phyloP scores from a whole-genome alignment of 1,139 yeast genomes.

The Magnusiomyces sp. region DNA sequence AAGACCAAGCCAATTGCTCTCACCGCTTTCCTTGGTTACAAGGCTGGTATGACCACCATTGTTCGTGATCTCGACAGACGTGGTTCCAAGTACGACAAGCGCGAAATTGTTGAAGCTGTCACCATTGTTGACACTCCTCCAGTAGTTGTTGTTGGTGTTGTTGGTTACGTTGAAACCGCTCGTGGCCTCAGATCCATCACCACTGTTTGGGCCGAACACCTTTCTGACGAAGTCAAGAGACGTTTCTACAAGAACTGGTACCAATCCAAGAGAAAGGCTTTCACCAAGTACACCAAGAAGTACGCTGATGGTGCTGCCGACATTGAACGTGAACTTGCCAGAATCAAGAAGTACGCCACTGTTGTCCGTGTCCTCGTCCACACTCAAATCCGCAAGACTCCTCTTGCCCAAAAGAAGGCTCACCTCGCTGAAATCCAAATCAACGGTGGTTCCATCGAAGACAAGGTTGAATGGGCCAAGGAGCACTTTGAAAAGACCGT shows the following conservation, averaged over 20 bases:
- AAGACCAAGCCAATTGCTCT: conserved; percentile 97
- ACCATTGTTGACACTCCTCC: conserved; percentile 99
- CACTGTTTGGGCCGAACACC: conserved; percentile 99
- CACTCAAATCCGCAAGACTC: conserved; percentile 99
- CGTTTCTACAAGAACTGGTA: conserved; percentile 99
- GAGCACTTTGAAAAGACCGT: conserved; percentile 99
- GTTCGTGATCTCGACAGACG: conserved; percentile 99
- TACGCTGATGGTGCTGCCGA: conserved; percentile 88
- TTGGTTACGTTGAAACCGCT: conserved; percentile 99
- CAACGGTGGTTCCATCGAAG: conserved; percentile 98
- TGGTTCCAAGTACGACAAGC: conserved; percentile 99
- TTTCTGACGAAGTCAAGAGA: conserved; percentile 98
- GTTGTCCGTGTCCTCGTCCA: conserved; percentile 99
- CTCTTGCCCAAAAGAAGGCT: conserved; percentile 98
- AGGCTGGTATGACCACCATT: conserved; percentile 99
- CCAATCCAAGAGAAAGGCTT: conserved; percentile 99
- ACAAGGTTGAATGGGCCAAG: conserved; percentile 97
- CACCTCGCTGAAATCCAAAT: conserved; percentile 99
- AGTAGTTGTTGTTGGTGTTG: conserved; percentile 98
- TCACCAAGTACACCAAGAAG: conserved; percentile 99
- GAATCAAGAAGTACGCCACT: conserved; percentile 97
- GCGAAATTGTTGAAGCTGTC: conserved; percentile 99
- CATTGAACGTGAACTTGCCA: conserved; percentile 93
- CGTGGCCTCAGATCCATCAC: conserved; percentile 99
- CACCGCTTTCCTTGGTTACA: conserved; percentile 98